phyloP scores from a whole-genome alignment of 2,329 filamentous ascomycete genomes.

The Beauveria asiatica region DNA sequence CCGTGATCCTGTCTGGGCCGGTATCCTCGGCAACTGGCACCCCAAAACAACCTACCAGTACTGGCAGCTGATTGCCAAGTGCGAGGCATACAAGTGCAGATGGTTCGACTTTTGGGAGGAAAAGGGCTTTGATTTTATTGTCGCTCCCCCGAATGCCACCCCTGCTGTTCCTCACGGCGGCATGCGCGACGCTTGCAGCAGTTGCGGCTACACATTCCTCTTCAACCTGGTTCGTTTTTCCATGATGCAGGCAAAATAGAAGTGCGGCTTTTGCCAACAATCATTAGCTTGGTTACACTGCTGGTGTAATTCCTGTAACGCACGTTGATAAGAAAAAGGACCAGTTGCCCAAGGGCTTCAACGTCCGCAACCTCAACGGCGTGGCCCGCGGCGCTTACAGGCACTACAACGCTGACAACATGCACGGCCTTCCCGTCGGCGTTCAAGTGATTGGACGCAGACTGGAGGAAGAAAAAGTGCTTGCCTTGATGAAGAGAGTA shows the following conservation, averaged over 20 bases:
- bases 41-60: constrained; percentile 68
- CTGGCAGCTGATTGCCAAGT: constrained; percentile 69
- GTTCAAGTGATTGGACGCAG: constrained; percentile 76
- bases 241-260: constrained; percentile 22
- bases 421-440: constrained; percentile 82
- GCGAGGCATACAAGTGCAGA: constrained; percentile 66
- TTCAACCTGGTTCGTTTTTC: constrained; percentile 65
- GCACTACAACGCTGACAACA: constrained; percentile 70
- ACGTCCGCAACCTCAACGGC: constrained; percentile 60
- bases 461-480: constrained; percentile 79
- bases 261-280: constrained; percentile 5
- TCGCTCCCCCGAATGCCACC: constrained; percentile 82
- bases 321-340: constrained; percentile 68
- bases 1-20: constrained; percentile 69
- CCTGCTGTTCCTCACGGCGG: constrained; percentile 79
- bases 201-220: constrained; percentile 87
- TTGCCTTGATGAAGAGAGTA: constrained; percentile 70
- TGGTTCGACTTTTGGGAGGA: constrained; percentile 85
- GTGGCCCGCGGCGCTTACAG: constrained; percentile 78
- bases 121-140: constrained; percentile 64
- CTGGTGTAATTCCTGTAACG: constrained; percentile 75
- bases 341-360: constrained; percentile 53
- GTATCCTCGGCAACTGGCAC: constrained; percentile 63
- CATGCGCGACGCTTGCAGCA: constrained; percentile 78
- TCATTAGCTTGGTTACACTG: constrained; percentile 69